Base-by-base conservation (phyloP, 371 early-diverging fungal species). In the Apophysomyces ossiformis region DNA sequence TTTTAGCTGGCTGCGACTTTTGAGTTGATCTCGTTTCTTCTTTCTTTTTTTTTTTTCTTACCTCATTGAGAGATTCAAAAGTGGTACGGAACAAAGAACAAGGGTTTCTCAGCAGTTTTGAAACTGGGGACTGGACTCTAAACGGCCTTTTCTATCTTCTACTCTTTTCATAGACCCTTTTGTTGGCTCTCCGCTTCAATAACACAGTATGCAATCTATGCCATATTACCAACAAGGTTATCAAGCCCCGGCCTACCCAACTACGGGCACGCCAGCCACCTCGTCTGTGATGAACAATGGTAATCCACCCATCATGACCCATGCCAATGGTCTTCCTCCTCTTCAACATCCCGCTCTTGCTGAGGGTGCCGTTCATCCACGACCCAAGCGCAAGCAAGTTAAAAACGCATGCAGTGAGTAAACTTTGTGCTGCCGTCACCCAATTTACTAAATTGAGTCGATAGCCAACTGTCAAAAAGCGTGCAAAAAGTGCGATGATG, bases 401-500 rank as follows among this genome's bases (percentile, higher is more conserved):
- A 82, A 82, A 47, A 82, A 82, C 61, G 82, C 82, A 38, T 82
- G 82, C 60, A 79, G 82, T 82, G 76, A 79, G 79, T 75, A 18
- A 50, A 37, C 4, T 41, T 66, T 57, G 59, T 54, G 43, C 13
- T 57, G 32, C 38, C 16, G 8, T 18, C 45, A 44, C 3, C 13
- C 41, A 41, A 15, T n/a, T 46, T 58, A 5, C 61, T 37, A 50
- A 32, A 45, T 45, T 38, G 18, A 26, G n/a, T 11, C 50, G 57
- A 35, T 64, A 86, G 92, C 91, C 63, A 94, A 95, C 67, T 96
- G 96, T 68, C 93, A 95, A 79, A 90, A 90, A 66, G 94, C 96
- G 0, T 96, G 96, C 75, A 96, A 96, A 78, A 95, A 94, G 74
- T 96, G 96, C 70, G 95, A 93, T 69, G 90, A 94, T 64, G 88